phyloP scores from a whole-genome alignment of 306 rosid species.

The Quercus alba region DNA sequence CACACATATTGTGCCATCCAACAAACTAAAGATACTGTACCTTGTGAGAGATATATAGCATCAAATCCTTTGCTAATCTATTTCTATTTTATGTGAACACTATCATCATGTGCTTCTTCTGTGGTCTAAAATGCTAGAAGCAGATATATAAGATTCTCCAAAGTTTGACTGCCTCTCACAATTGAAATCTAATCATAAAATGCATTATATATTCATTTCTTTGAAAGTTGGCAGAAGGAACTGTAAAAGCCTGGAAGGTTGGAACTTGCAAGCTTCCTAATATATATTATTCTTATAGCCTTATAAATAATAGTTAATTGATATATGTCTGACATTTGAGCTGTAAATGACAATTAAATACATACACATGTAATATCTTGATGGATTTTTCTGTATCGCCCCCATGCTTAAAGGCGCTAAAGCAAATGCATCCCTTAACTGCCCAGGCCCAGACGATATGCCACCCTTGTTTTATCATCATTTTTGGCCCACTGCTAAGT shows the following conservation, averaged over 20 bases:
- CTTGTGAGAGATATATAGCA: background rate
- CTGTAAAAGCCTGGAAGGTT: too few species aligned
- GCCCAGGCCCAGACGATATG: too few species aligned
- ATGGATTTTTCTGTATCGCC: background rate
- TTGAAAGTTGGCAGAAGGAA: background rate
- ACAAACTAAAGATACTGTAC: background rate
- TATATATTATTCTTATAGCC: background rate
- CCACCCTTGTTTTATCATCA: too few species aligned
- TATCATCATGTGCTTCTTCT: background rate
- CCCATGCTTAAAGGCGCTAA: too few species aligned
- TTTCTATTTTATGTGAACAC: background rate
- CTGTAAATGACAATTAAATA: background rate
- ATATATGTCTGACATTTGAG: background rate
- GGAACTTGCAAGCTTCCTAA: conserved; percentile 2
- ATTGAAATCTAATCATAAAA: background rate
- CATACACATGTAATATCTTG: background rate
- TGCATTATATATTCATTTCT: background rate
- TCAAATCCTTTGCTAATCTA: background rate
- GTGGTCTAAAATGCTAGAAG: background rate
- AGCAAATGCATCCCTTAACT: too few species aligned
- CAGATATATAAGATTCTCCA: background rate
- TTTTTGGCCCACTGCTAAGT: too few species aligned
- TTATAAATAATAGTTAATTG: background rate
- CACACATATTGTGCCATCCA: background rate
- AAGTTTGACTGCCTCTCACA: background rate